Evolutionary conservation across 2,329 filamentous ascomycete genomes (phyloP).

Genomic region (Colletotrichum eremochloae): DNA sequence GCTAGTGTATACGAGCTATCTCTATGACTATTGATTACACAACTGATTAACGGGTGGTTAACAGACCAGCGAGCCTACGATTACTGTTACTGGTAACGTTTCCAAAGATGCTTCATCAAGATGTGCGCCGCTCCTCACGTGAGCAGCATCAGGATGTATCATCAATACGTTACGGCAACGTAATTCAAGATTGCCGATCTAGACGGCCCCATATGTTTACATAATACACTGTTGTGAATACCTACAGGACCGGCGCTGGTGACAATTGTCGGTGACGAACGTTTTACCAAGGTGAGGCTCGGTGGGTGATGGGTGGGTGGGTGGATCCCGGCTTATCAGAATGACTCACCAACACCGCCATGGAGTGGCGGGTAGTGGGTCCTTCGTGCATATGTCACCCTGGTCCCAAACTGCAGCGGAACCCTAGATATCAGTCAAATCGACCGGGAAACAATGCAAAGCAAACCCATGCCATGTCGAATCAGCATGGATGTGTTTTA

Average conservation of each 20-base stretch:
- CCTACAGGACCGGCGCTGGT: neutral
- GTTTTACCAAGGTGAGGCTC: neutral
- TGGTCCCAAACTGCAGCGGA: neutral
- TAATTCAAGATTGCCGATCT: neutral
- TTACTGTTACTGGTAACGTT: no score
- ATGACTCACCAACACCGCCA: slow-evolving; percentile 14
- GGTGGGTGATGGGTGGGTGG: neutral
- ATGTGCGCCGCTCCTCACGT: no score
- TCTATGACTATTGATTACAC: no score
- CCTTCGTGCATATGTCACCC: neutral
- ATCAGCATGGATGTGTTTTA: slow-evolving; percentile 20
- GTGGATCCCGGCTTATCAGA: slow-evolving; percentile 19
- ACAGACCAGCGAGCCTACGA: no score
- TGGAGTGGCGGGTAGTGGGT: slow-evolving; percentile 23
- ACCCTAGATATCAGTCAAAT: slow-evolving; percentile 6
- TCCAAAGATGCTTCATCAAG: no score
- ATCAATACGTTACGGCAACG: neutral
- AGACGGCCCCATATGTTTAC: neutral
- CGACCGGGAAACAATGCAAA: slow-evolving; percentile 13
- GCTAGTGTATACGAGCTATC: no score
- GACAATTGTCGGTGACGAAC: neutral
- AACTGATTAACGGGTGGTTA: no score
- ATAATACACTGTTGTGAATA: neutral
- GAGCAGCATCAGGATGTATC: no score
- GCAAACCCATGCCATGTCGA: slow-evolving; percentile 13